These are phyloP conservation scores for Domatiomyces catenatus DNA, from an alignment of 2,329 filamentous ascomycete species.

Conservation along the genomic window DNA sequence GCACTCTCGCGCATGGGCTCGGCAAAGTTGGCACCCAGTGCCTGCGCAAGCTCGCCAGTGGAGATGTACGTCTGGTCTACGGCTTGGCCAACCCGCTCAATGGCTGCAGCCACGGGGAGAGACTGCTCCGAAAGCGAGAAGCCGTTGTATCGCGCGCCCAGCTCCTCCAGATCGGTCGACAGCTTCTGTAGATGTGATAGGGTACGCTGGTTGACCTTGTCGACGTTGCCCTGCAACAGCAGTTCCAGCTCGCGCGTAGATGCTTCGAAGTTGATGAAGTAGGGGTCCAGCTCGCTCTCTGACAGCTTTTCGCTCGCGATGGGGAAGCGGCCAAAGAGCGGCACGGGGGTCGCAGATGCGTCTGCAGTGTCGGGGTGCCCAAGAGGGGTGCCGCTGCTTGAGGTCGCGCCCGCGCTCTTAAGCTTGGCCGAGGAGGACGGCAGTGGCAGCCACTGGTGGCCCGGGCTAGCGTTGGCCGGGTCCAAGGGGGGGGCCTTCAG, in stretches of 20 bases:
- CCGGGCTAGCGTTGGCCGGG: constrained; percentile 76
- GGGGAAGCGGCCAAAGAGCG: constrained; percentile 66
- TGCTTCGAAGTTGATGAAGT: constrained; percentile 84
- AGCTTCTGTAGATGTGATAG: constrained; percentile 71
- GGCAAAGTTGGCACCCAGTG: constrained; percentile 82
- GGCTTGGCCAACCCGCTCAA: constrained; percentile 86
- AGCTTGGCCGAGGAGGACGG: constrained; percentile 77
- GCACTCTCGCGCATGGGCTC: constrained; percentile 97
- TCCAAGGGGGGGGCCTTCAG: constrained; percentile 91
- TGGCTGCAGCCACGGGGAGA: constrained; percentile 73
- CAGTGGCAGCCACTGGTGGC: constrained; percentile 74
- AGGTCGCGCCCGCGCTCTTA: constrained; percentile 35
- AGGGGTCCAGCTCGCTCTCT: constrained; percentile 86
- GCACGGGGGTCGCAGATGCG: constrained; percentile 41
- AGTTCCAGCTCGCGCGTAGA: constrained; percentile 84
- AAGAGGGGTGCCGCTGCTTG: constrained; percentile 36
- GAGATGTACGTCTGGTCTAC: constrained; percentile 93
- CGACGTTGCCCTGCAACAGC: constrained; percentile 80
- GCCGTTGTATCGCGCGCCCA: constrained; percentile 91
- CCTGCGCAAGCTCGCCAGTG: constrained; percentile 76
- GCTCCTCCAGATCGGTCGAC: constrained; percentile 74
- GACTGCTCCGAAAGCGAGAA: constrained; percentile 92
- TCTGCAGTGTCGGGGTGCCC: constrained; percentile 37
- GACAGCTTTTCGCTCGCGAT: constrained; percentile 58
- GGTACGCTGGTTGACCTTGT: constrained; percentile 86